Percentiles rank a stretch among this genome's conserved stretches.
phyloP scores from a whole-genome alignment of 768 basidiomycete species.

The Obba rivulosa region DNA sequence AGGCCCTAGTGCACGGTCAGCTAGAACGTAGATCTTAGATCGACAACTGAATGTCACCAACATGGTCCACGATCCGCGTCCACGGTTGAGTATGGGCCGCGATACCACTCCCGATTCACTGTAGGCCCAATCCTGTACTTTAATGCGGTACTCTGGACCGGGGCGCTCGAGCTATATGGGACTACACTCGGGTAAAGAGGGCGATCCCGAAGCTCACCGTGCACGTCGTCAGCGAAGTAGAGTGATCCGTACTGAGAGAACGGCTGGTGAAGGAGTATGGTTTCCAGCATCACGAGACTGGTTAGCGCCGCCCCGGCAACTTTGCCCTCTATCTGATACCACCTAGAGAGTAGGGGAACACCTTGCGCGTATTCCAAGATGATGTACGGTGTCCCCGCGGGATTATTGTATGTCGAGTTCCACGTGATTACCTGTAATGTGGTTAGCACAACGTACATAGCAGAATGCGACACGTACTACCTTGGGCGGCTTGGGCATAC shows the following conservation, averaged over 20 bases:
- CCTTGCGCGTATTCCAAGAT: neutral
- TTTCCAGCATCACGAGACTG: neutral
- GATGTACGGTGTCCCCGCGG: neutral
- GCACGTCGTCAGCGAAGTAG: neutral
- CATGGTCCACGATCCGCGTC: neutral
- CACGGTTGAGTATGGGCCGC: neutral
- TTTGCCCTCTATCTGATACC: no score
- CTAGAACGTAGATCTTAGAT: no score
- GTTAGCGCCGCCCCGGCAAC: no score
- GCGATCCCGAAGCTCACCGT: neutral
- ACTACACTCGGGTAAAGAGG: no score
- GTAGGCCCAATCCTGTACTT: neutral
- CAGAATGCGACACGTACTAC: neutral
- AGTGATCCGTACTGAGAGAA: neutral
- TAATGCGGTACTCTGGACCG: neutral
- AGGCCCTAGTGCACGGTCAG: conserved; percentile 6
- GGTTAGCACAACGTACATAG: neutral
- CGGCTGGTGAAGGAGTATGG: neutral
- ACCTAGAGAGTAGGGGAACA: neutral
- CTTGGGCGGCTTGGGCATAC: no score
- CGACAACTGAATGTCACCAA: no score
- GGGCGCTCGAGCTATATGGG: neutral
- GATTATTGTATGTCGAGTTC: neutral
- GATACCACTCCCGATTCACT: neutral
- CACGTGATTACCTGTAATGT: no score